These are phyloP conservation scores for Solidago caesia DNA, from an alignment of 129 eudicot species.

Conservation along the genomic window DNA sequence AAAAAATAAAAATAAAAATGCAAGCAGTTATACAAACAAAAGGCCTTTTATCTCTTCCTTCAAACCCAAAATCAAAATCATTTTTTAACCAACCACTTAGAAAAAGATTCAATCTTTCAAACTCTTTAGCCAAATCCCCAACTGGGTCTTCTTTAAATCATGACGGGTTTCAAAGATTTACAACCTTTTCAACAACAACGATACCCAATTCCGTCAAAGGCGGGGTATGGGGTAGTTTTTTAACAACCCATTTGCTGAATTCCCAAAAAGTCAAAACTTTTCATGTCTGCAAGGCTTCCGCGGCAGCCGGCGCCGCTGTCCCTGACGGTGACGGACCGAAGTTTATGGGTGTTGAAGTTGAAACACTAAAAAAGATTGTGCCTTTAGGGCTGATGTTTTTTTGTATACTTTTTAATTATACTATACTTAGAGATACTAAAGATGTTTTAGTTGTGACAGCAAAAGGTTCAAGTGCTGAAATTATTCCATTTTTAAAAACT, in stretches of 20 bases:
- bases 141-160: conserved; percentile 54
- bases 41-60: conserved; percentile 80
- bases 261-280: conserved; percentile 40
- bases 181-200: background rate
- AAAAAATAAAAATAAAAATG: conserved; percentile 39
- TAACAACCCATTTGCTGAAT: conserved; percentile 27
- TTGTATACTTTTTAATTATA: conserved; percentile 89
- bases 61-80: conserved; percentile 60
- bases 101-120: conserved; percentile 29
- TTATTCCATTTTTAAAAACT: conserved; percentile 93
- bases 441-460: conserved; percentile 99
- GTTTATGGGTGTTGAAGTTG: conserved; percentile 70
- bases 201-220: too few species aligned
- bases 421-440: conserved; percentile 91
- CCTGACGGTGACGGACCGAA: conserved; percentile 56
- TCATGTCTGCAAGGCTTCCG: conserved; percentile 62
- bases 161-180: conserved; percentile 48
- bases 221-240: conserved; percentile 34
- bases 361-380: conserved; percentile 77
- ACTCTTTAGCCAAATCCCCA: conserved; percentile 50
- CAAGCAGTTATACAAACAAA: conserved; percentile 70
- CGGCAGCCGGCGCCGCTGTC: conserved; percentile 63
- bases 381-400: conserved; percentile 97
- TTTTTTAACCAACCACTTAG: conserved; percentile 31
- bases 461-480: conserved; percentile 96